Conservation (phyloP, 441 rosid species). For the Lepidium campestre region DNA sequence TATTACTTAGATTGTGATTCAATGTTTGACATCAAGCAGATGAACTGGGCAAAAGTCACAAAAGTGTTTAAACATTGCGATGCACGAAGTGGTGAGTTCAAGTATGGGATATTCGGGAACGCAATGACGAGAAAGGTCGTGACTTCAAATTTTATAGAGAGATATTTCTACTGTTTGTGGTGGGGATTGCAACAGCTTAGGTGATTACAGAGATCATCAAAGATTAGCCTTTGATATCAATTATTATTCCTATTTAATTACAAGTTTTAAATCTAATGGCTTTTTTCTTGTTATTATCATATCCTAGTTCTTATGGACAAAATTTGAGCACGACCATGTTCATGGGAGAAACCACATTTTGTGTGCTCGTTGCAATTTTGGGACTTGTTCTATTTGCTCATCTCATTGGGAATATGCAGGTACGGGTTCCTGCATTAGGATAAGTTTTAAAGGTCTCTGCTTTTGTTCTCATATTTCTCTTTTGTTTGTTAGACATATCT, state of each 20-base stretch:
- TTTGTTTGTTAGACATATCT: slow-evolving; percentile 60
- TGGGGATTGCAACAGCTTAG: slow-evolving; percentile 96
- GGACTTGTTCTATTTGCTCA: slow-evolving; percentile 92
- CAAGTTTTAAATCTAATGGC: neutral
- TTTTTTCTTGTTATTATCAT: slow-evolving; percentile 29
- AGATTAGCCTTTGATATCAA: neutral
- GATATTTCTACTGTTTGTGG: slow-evolving; percentile 92
- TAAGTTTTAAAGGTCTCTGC: neutral
- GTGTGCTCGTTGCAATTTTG: slow-evolving; percentile 71
- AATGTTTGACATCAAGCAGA: slow-evolving; percentile 27
- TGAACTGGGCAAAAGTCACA: slow-evolving; percentile 54
- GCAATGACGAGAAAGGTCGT: slow-evolving; percentile 66
- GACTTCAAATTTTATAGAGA: slow-evolving; percentile 50
- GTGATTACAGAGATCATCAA: slow-evolving; percentile 30
- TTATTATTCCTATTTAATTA: neutral
- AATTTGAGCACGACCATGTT: slow-evolving; percentile 75
- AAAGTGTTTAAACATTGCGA: slow-evolving; percentile 58
- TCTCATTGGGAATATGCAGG: slow-evolving; percentile 98
- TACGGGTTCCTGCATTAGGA: slow-evolving; percentile 11
- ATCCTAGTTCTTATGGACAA: slow-evolving; percentile 81
- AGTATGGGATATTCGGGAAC: slow-evolving; percentile 67
- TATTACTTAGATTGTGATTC: slow-evolving; percentile 67
- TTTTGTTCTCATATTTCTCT: slow-evolving; percentile 12
- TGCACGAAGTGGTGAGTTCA: slow-evolving; percentile 41
- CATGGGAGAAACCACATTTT: slow-evolving; percentile 85